Evolutionary conservation across 148 eudicot genomes (phyloP).

Genomic region (Tetragonia tetragonoides): DNA sequence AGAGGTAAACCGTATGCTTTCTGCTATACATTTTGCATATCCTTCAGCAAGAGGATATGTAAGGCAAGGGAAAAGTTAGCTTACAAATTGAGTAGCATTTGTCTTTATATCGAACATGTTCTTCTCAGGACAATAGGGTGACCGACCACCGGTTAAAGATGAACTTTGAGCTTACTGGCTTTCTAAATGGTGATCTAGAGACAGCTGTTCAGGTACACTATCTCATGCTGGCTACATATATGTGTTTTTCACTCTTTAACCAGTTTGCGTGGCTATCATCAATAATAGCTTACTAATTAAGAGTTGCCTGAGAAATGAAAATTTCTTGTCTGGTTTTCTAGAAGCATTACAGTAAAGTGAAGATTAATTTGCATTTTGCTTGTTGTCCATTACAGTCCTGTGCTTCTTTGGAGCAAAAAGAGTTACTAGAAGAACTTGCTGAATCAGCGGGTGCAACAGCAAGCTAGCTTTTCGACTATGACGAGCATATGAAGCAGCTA

Average conservation of each 20-base stretch:
- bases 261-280: background rate
- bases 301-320: background rate
- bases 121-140: slow-evolving; percentile 82
- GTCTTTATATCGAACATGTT: background rate
- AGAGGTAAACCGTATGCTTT: background rate
- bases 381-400: slow-evolving; percentile 58
- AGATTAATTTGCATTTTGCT: background rate
- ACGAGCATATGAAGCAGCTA: background rate
- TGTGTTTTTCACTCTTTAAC: background rate
- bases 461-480: slow-evolving; percentile 21
- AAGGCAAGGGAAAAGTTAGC: background rate
- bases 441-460: slow-evolving; percentile 54
- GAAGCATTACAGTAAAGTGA: background rate
- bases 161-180: slow-evolving; percentile 86
- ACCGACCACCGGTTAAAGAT: slow-evolving; percentile 94
- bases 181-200: slow-evolving; percentile 84
- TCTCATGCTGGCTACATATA: slow-evolving; percentile 1
- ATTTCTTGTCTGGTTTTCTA: background rate
- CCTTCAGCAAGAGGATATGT: background rate
- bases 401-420: slow-evolving; percentile 78
- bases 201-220: slow-evolving; percentile 77
- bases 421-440: slow-evolving; percentile 78
- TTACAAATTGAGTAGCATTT: background rate
- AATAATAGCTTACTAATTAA: background rate
- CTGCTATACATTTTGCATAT: background rate